These are phyloP conservation scores for Calonectria honghensis DNA, from an alignment of 2,329 filamentous ascomycete species.

Conservation along the genomic window DNA sequence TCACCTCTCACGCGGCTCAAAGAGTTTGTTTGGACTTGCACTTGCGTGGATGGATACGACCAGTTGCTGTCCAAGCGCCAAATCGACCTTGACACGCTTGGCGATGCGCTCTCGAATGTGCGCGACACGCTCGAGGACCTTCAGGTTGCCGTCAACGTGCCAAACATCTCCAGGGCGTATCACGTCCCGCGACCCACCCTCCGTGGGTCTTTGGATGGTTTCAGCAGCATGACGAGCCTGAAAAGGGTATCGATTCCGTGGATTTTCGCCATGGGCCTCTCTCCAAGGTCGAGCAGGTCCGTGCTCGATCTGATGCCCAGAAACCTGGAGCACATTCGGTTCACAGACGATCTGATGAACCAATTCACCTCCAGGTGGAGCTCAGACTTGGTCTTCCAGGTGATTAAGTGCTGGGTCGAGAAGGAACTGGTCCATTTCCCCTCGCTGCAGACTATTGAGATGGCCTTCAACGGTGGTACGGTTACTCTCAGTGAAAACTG, in stretches of 20 bases:
- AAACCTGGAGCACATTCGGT: neutral
- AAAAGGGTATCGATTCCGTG: conserved; percentile 9
- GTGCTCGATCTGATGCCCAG: neutral
- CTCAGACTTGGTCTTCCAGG: neutral
- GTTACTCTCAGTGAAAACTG: neutral
- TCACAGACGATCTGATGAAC: conserved; percentile 17
- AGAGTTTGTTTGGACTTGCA: conserved; percentile 12
- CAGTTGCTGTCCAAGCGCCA: conserved; percentile 4
- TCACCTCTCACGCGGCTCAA: neutral
- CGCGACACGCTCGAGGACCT: conserved; percentile 16
- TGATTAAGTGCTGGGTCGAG: conserved; percentile 16
- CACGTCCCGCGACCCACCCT: conserved; percentile 12
- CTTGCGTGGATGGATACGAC: conserved; percentile 19
- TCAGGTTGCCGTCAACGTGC: neutral
- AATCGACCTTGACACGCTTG: neutral
- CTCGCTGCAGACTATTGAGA: conserved; percentile 5
- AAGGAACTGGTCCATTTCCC: conserved; percentile 2
- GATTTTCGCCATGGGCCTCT: conserved; percentile 2
- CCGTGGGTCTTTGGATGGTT: neutral
- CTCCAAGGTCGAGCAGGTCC: neutral
- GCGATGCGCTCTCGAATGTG: neutral
- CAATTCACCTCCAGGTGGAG: neutral
- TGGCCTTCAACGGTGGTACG: neutral
- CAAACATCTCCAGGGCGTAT: conserved; percentile 1
- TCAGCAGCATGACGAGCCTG: conserved; percentile 1